Percentiles rank a stretch among this genome's conserved stretches.
phyloP scores from a whole-genome alignment of 2,329 filamentous ascomycete species.

The Aspergillus fumigatiaffinis region DNA sequence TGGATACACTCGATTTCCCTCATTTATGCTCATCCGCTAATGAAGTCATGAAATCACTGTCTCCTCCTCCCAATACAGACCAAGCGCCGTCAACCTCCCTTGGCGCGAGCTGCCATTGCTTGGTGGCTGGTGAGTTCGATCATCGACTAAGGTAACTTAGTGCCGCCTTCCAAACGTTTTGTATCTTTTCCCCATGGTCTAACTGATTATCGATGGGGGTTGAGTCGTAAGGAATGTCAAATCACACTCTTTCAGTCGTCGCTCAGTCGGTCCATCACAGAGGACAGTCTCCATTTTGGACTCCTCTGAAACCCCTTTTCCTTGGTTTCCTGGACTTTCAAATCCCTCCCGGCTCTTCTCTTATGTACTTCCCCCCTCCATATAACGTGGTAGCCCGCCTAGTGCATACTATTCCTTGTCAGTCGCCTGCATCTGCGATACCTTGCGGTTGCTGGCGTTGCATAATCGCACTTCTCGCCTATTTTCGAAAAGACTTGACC shows the following conservation, averaged over 20 bases:
- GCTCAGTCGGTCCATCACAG: background rate
- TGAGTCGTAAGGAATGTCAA: constrained; percentile 6
- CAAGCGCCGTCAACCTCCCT: constrained; percentile 26
- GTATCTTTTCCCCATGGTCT: constrained; percentile 5
- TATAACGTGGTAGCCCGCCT: constrained; percentile 13
- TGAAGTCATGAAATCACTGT: constrained; percentile 20
- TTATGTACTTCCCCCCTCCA: constrained; percentile 6
- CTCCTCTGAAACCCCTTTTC: background rate
- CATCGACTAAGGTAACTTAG: constrained; percentile 14
- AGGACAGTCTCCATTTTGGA: background rate
- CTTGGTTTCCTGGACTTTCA: constrained; percentile 4
- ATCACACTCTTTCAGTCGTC: background rate
- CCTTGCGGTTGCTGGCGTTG: constrained; percentile 5
- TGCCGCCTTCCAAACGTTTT: constrained; percentile 23
- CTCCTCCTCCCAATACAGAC: constrained; percentile 3
- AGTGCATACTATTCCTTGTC: constrained; percentile 8
- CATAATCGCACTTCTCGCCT: constrained; percentile 11
- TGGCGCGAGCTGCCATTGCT: constrained; percentile 29
- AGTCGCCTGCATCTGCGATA: constrained; percentile 14
- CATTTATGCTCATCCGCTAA: constrained; percentile 29
- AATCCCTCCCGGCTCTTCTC: constrained; percentile 6
- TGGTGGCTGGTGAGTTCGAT: constrained; percentile 29
- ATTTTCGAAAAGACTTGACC: constrained; percentile 9
- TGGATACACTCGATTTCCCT: constrained; percentile 13
- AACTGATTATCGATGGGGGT: constrained; percentile 1